Percentiles rank a stretch among this genome's conserved stretches.
phyloP scores from a whole-genome alignment of 352 stramenopile genomes.

The Discostella stelligera region DNA sequence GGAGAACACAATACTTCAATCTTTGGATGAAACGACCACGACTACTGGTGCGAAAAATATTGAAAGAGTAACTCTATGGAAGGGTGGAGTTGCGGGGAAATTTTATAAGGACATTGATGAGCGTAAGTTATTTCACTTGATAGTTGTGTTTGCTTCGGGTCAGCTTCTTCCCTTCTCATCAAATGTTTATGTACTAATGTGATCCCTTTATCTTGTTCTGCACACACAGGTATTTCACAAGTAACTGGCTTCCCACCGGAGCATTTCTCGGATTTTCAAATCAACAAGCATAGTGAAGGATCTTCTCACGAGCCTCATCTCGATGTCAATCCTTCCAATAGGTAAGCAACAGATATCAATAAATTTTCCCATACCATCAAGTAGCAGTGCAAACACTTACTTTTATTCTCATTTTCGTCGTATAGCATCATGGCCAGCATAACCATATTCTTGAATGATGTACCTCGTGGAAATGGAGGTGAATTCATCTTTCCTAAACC shows the following conservation, averaged over 20 bases:
- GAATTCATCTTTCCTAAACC: conserved; percentile 70
- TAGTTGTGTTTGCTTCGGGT: background rate
- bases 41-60: conserved; percentile 41
- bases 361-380: background rate
- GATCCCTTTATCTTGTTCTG: background rate
- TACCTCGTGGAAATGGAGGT: conserved; percentile 39
- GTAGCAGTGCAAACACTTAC: background rate
- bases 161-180: background rate
- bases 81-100: conserved; percentile 61
- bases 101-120: conserved; percentile 73
- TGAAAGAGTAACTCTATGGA: conserved; percentile 70
- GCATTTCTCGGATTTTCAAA: conserved; percentile 77
- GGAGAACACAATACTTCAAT: conserved; percentile 31
- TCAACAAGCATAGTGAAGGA: conserved; percentile 65
- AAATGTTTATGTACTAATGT: background rate
- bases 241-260: conserved; percentile 75
- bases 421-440: conserved; percentile 68
- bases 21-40: conserved; percentile 3
- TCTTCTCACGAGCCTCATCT: conserved; percentile 64
- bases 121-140: conserved; percentile 17
- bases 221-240: conserved; percentile 63
- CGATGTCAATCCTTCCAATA: conserved; percentile 54
- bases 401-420: conserved; percentile 4
- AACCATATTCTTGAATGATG: conserved; percentile 78
- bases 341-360: conserved; percentile 15